Evolutionary conservation across 106 monocot species (phyloP).

Genomic region (Apostasia ramifera): DNA sequence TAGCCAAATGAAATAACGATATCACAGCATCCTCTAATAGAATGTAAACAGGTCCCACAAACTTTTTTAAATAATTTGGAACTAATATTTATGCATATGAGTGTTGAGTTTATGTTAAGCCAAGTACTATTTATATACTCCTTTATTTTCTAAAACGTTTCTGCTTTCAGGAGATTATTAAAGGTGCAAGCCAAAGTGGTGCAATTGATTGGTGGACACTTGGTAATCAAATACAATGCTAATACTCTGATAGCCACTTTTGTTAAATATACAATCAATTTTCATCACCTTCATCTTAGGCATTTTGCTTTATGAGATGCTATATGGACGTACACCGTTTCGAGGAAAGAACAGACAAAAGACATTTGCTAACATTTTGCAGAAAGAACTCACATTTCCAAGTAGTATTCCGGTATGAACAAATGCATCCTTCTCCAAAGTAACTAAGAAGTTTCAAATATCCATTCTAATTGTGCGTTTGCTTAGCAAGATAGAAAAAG

Average conservation of each 20-base stretch:
- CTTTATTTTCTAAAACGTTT: background rate
- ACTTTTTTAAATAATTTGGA: no score
- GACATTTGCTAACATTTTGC: slow-evolving; percentile 89
- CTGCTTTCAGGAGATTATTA: slow-evolving; percentile 77
- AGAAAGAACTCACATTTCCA: slow-evolving; percentile 87
- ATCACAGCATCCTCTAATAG: no score
- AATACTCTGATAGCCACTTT: no score
- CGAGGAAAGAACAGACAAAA: slow-evolving; percentile 82
- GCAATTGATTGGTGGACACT: slow-evolving; percentile 98
- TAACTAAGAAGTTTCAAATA: no score
- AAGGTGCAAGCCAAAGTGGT: slow-evolving; percentile 65
- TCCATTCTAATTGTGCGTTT: no score
- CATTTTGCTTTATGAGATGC: slow-evolving; percentile 92
- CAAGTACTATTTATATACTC: background rate
- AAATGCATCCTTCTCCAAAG: no score
- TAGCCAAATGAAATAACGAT: no score
- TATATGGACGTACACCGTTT: slow-evolving; percentile 92
- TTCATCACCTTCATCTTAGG: slow-evolving; percentile 28
- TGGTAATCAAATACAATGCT: slow-evolving; percentile 36
- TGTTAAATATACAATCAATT: no score
- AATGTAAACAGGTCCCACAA: no score
- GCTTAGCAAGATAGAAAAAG: no score
- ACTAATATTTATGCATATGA: no score
- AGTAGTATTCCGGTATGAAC: slow-evolving; percentile 76
- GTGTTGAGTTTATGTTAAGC: background rate